A percentile compares a stretch with the other conserved stretches of the same genome.
These are phyloP conservation scores for Claviceps capensis DNA, from an alignment of 2,329 filamentous ascomycete genomes.

Conservation along the genomic window DNA sequence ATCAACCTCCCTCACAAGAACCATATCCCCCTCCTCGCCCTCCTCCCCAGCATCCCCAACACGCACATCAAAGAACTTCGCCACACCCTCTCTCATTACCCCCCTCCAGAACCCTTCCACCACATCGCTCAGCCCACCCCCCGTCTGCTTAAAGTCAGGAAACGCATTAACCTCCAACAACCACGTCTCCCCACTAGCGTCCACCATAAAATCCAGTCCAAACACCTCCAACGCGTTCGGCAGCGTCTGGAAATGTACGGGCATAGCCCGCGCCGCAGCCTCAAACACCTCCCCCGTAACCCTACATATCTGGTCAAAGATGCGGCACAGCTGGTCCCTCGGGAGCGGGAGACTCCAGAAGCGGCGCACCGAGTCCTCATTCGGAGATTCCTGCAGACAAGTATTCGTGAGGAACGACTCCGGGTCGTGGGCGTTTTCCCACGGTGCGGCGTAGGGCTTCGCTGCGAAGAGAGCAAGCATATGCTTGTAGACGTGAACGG, in stretches of 20 bases:
- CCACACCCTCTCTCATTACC: slow-evolving; percentile 53
- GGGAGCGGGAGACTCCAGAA: slow-evolving; percentile 55
- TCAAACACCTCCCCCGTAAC: slow-evolving; percentile 72
- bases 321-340: slow-evolving; percentile 40
- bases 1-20: slow-evolving; percentile 38
- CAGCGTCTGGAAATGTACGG: slow-evolving; percentile 81
- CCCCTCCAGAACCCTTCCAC: slow-evolving; percentile 67
- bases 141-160: slow-evolving; percentile 90
- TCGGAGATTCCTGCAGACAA: slow-evolving; percentile 59
- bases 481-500: slow-evolving; percentile 72
- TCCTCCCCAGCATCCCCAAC: slow-evolving; percentile 9
- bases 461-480: slow-evolving; percentile 92
- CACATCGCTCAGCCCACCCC: slow-evolving; percentile 59
- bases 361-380: slow-evolving; percentile 51
- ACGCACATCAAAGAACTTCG: slow-evolving; percentile 45
- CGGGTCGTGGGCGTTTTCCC: slow-evolving; percentile 36
- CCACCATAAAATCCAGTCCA: slow-evolving; percentile 81
- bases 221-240: slow-evolving; percentile 86
- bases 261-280: slow-evolving; percentile 71
- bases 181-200: slow-evolving; percentile 49
- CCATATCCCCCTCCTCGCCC: slow-evolving; percentile 27
- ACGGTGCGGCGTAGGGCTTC: slow-evolving; percentile 55
- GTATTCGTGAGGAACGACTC: slow-evolving; percentile 86
- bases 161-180: slow-evolving; percentile 91
- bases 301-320: slow-evolving; percentile 61